phyloP scores from a whole-genome alignment of 2,329 filamentous ascomycete species.

The Aspergillus bombycis region DNA sequence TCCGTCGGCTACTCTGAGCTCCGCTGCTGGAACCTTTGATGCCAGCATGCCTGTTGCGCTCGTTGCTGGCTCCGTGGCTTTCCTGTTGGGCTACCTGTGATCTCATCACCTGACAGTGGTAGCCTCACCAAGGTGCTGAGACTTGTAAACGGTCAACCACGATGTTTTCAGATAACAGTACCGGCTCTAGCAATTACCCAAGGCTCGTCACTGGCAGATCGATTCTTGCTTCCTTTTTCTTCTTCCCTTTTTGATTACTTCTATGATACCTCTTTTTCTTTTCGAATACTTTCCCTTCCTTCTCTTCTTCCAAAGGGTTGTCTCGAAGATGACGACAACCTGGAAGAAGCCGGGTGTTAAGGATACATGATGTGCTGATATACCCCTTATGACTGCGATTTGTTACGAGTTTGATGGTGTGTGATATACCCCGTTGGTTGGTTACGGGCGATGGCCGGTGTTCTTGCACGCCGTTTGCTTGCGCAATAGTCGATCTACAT shows the following conservation, averaged over 20 bases:
- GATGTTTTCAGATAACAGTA: not conserved
- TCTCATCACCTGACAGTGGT: not conserved
- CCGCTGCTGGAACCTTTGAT: constrained; percentile 24
- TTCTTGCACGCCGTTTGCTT: not conserved
- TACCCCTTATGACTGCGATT: constrained; percentile 33
- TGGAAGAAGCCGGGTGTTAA: constrained; percentile 22
- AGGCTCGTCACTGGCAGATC: not conserved
- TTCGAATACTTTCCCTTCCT: constrained; percentile 25
- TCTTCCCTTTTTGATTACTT: constrained; percentile 16
- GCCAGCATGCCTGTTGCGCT: constrained; percentile 35
- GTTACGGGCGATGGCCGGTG: not conserved
- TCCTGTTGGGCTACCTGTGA: constrained; percentile 42
- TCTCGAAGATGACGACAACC: not conserved
- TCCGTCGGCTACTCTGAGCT: constrained; percentile 22
- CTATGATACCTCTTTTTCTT: constrained; percentile 13
- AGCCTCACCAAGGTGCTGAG: not conserved
- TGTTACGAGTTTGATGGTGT: constrained; percentile 37
- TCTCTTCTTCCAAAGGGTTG: constrained; percentile 2
- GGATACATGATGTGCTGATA: constrained; percentile 27
- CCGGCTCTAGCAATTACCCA: not conserved
- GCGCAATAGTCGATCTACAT: not conserved
- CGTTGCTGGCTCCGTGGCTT: constrained; percentile 41
- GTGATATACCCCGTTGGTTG: not conserved
- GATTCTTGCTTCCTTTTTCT: constrained; percentile 20
- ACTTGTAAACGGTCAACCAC: too few species aligned